A percentile compares a stretch with the other conserved stretches of the same genome.
Conservation (phyloP, 2,329 filamentous ascomycete genomes). For the Ceratocystis cacaofunesta region DNA sequence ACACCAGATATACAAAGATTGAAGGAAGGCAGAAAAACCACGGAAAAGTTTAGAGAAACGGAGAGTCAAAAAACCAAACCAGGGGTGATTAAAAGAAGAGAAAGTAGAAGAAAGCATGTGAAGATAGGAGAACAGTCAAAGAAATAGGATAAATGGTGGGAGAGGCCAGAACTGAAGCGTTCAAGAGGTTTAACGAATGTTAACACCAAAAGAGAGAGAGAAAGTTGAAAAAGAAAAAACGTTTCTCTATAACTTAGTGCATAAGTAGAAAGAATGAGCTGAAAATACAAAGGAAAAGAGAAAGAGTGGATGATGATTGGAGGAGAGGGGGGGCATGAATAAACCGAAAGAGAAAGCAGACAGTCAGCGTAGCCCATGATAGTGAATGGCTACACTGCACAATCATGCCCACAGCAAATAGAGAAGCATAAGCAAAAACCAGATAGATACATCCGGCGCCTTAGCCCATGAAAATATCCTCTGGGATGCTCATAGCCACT, state of each 20-base stretch:
- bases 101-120: background rate
- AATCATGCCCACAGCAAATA: background rate
- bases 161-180: background rate
- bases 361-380: background rate
- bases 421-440: background rate
- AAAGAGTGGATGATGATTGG: background rate
- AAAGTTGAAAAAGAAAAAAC: constrained; percentile 6
- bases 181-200: too few relatives aligned
- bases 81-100: background rate
- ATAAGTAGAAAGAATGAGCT: background rate
- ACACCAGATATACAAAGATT: constrained; percentile 1
- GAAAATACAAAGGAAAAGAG: constrained; percentile 1
- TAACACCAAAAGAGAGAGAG: background rate
- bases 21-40: background rate
- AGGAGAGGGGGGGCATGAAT: background rate
- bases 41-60: background rate
- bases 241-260: background rate
- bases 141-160: background rate
- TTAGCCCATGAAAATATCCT: constrained; percentile 40
- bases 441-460: background rate
- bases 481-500: constrained; percentile 29
- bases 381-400: background rate
- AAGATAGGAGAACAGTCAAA: background rate
- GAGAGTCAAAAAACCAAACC: background rate
- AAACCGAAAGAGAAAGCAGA: background rate